Percentiles rank a stretch among this genome's conserved stretches.
Evolutionary conservation across 768 basidiomycete genomes (phyloP).

Genomic region (Mycena latifolia): DNA sequence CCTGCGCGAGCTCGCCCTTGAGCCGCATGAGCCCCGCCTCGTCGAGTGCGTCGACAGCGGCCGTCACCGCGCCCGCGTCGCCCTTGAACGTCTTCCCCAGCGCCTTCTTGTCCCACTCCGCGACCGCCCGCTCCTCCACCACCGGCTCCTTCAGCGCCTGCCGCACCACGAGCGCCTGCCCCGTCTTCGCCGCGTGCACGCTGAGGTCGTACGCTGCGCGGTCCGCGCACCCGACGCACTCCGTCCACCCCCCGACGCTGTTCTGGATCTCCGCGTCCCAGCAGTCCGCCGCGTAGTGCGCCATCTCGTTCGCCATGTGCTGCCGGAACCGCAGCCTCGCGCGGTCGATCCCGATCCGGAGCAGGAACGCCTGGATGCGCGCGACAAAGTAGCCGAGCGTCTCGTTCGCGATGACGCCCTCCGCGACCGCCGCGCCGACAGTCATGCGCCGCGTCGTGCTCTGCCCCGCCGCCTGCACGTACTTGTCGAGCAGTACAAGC

Average conservation of each 20-base stretch:
- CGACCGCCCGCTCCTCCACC: constrained; percentile 81
- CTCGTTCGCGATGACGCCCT: constrained; percentile 93
- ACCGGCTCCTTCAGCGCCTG: constrained; percentile 89
- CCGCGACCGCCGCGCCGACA: constrained; percentile 90
- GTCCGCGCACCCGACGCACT: constrained; percentile 99
- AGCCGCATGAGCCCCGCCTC: constrained; percentile 74
- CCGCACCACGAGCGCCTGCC: constrained; percentile 86
- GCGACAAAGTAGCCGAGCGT: constrained; percentile 98
- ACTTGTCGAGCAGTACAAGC: constrained; percentile 83
- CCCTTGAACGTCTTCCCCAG: constrained; percentile 92
- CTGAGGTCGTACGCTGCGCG: constrained; percentile 96
- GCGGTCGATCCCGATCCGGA: constrained; percentile 92
- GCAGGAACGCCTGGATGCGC: constrained; percentile 89
- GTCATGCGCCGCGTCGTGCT: constrained; percentile 74
- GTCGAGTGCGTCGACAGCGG: constrained; percentile 72
- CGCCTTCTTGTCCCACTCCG: constrained; percentile 88
- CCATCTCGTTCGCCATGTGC: constrained; percentile 99
- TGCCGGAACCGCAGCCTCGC: constrained; percentile 91
- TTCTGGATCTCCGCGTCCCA: constrained; percentile 99
- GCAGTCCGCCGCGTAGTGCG: constrained; percentile 98
- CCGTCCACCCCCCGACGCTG: constrained; percentile 88
- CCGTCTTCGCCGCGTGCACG: constrained; percentile 89
- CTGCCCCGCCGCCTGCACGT: constrained; percentile 83
- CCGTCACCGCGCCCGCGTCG: constrained; percentile 78
- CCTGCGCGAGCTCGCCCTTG: constrained; percentile 79